Conservation (phyloP, 148 eudicot genomes). For the Camellia granthamiana region DNA sequence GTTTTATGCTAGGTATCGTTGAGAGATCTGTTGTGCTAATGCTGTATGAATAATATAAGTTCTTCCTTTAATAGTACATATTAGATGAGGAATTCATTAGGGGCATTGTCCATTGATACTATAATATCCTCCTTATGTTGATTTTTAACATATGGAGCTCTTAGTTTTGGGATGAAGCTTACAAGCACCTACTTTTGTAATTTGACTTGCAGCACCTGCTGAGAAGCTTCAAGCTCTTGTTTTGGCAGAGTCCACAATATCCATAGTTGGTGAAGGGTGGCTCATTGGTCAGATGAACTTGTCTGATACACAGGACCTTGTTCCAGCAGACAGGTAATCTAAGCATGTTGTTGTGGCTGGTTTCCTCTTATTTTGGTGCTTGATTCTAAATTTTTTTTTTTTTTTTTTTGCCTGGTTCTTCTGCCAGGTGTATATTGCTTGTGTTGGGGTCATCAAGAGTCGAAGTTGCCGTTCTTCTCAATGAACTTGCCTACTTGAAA, state of each 20-base stretch:
- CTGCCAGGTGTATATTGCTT: slow-evolving; percentile 72
- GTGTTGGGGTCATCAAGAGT: slow-evolving; percentile 89
- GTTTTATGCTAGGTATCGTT: neutral
- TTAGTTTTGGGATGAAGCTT: neutral
- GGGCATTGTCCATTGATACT: neutral
- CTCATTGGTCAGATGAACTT: slow-evolving; percentile 49
- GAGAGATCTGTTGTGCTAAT: neutral
- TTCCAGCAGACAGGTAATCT: slow-evolving; percentile 67
- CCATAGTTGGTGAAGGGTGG: slow-evolving; percentile 77
- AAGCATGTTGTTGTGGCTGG: neutral
- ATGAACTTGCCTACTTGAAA: slow-evolving; percentile 78
- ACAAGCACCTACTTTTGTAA: neutral
- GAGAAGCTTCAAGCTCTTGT: slow-evolving; percentile 80
- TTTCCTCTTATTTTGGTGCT: neutral
- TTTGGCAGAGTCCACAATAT: slow-evolving; percentile 63
- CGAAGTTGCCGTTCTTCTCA: slow-evolving; percentile 82
- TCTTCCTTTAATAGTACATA: neutral
- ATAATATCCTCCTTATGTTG: neutral
- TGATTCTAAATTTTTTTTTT: slow-evolving; percentile 1
- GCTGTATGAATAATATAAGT: neutral
- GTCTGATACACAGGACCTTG: slow-evolving; percentile 36
- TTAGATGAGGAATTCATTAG: neutral
- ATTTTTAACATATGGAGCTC: neutral
- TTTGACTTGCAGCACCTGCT: slow-evolving; percentile 59
- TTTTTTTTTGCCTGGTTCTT: slow-evolving; percentile 18